Evolutionary conservation across 257 asterid species (phyloP), one percentile per base, ranked within the genome.

Genomic region (Verbena officinalis): DNA sequence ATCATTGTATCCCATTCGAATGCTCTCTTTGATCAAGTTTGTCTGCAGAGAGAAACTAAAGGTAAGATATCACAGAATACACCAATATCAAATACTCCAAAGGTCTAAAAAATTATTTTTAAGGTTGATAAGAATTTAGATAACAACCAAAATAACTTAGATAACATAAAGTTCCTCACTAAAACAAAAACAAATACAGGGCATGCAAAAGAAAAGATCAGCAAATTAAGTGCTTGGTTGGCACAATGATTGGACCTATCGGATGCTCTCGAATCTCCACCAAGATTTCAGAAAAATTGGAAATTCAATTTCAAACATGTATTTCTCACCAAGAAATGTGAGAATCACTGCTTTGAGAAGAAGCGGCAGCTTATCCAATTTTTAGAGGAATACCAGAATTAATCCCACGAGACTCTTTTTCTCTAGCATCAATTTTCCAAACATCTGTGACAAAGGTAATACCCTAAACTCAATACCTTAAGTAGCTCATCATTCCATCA

Each of bases 1-100:
- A 77, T 94, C 97, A 79, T 94, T 90, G 86, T 86, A 88, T 21
- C 99, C 99, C 99, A 94, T 90, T 45, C 98, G 81, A 67, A 94
- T 94, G 84, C 99, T 90, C 84, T 90, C 97, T 75, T 90, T 94
- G 67, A 94, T 90, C 82, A 94, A 78, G 77, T 90, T 94, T 61
- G 99, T 90, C 99, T 94, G 86, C 81, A 73, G 67, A 51, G 59
- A 38, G 50, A 48, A 44, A 50, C 45, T 50, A 19, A 53, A 48
- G 23, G 42, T 52, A 19, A 16, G 70, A 12, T 56, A 49, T 24
- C 16, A 46, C 15, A 54, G 15, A 42, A 54, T 20, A 33, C 31
- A 39, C 36, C 56, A 55, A 7, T 49, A 23, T 23, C 60, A 60
- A 45, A 21, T 13, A n/a, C 43, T 9, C 42, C 59, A 33, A n/a